Base-by-base conservation (phyloP, 306 rosid genomes). In the Prunus mongolica region DNA sequence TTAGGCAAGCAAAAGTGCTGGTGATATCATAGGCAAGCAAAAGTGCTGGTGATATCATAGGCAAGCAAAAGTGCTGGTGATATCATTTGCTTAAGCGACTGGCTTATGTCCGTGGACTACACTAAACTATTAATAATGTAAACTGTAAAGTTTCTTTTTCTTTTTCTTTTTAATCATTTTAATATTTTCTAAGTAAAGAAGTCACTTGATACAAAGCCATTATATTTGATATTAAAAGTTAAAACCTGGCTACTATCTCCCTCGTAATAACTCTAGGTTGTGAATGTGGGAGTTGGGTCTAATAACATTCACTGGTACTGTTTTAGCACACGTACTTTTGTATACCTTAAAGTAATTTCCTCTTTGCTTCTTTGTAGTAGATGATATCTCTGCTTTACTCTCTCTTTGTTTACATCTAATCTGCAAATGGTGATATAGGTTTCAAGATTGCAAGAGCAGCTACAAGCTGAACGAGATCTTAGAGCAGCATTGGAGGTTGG, bases 391-490 rank as follows among this genome's bases (percentile, higher is more conserved):
- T 5, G 45, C 18, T 67, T 10, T 16, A 24, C 68, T 28, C 2
- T 49, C 8, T 28, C 15, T 3, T 25, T 1, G 24, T 25, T 56
- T 67, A 3, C 58, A 82, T 77, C 69, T 76, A 10, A 82, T 77
- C 69, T 76, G 12, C 69, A 19, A 77, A 78, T 87, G 58, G 74
- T 75, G 66, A 4, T 74, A 61, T 65, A 95, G 99, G 99, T 96
- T 81, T 96, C 97, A 66, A 92, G 99, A 80, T 88, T 96, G 85
- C 99, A 96, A 90, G 99, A 96, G 89, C 99, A 96, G 84, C 89
- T 96, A 84, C 99, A 96, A 91, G 98, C 99, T 77, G 99, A 96
- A 87, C 89, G 99, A 84, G 99, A 96, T 88, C 97, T 96, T 84
- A 89, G 99, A 87, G 99, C 99, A 76, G 99, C 99, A 67, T 80